Evolutionary conservation across 768 basidiomycete species (phyloP), one percentile per base, ranked within the genome.

Genomic region (Auriscalpium vulgare): DNA sequence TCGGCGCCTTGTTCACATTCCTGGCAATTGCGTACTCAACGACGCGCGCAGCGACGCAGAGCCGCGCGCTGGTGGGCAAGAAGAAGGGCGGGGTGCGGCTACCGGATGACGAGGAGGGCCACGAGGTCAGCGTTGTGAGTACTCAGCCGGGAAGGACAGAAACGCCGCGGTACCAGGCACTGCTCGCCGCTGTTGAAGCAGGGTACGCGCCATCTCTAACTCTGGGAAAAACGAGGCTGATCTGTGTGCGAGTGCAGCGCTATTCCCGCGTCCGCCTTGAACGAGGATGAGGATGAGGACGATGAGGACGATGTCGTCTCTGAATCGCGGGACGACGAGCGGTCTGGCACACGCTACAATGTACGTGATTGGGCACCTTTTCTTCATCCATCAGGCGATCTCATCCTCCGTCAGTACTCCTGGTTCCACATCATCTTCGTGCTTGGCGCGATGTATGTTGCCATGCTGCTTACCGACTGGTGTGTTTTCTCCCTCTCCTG

Each of bases 391-490:
- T 37, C 34, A 44, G 29, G 29, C 29, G 29, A 29, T 29, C 29
- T 29, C 29, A 9, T 37, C n/a, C 19, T 47, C 43, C 37, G 17
- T 6, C 62, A 97, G 94, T 99, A 99, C 68, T 83, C 93, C 1
- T 99, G 94, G 93, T 98, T 99, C 83, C 97, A 99, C 67, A 73
- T 97, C 69, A 97, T 99, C 65, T 99, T 98, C 67, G 84, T 88
- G 47, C 87, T 98, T 63, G 97, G 85, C 34, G 78, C 93, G 13
- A 98, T 98, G 97, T 99, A 99, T 71, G 93, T 97, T 23, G 93
- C 91, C 7, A 95, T 97, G 82, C 76, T 99, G 13, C 71, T 99
- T 53, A 99, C 95, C 1, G 95, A 99, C 71, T 98, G 97, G 95
- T 95, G 69, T 56, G 90, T 75, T 38, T 21, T 17, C 23, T 1